Evolutionary conservation across 1,139 yeast species (phyloP).

Genomic region (Lodderomyces oxycetoniae): DNA sequence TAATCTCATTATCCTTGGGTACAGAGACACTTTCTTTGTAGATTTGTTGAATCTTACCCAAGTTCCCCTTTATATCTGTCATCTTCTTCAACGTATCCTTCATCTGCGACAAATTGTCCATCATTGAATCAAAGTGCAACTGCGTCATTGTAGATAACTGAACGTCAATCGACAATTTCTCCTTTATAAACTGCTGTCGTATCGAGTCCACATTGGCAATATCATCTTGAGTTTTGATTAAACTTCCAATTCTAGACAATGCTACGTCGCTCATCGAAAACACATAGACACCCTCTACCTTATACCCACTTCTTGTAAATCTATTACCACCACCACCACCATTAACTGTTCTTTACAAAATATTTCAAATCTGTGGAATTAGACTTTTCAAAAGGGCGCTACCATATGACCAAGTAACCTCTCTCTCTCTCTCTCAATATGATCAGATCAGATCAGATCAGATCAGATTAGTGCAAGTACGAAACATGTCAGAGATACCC

Average conservation of each 20-base stretch:
- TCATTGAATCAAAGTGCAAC: constrained; percentile 52
- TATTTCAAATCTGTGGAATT: too few relatives aligned
- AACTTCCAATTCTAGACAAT: constrained; percentile 39
- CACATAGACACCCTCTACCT: neutral
- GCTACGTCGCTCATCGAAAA: constrained; percentile 40
- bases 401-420: too few relatives aligned
- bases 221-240: constrained; percentile 52
- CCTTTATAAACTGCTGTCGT: constrained; percentile 59
- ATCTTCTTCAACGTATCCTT: constrained; percentile 37
- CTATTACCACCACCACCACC: neutral
- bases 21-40: constrained; percentile 50
- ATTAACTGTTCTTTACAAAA: neutral
- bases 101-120: constrained; percentile 35
- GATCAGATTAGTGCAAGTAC: too few relatives aligned
- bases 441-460: too few relatives aligned
- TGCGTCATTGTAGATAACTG: constrained; percentile 64
- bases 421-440: neutral
- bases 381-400: too few relatives aligned
- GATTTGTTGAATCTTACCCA: constrained; percentile 55
- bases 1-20: constrained; percentile 53
- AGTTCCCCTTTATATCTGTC: constrained; percentile 47
- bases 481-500: too few relatives aligned
- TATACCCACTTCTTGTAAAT: neutral
- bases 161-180: constrained; percentile 67
- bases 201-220: constrained; percentile 51